Evolutionary conservation across 2,329 filamentous ascomycete species (phyloP), one percentile per base, ranked within the genome.

Genomic region (Zarea fungicola): DNA sequence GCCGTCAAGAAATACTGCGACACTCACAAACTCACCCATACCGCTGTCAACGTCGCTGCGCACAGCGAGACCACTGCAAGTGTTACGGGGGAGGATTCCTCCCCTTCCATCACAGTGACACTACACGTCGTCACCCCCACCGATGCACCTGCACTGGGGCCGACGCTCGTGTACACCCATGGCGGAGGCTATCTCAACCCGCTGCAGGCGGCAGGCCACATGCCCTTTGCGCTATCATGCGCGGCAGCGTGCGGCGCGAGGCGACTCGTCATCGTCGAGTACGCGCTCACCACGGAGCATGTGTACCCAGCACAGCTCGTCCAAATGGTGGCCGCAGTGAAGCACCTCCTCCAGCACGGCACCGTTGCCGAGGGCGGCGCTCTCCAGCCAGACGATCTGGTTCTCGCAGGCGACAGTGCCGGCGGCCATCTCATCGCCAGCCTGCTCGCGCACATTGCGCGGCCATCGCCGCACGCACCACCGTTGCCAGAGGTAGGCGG

Each of bases 181-280:
- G 41, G 41, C 9, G 41, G 41, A 18, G 41, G 41, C 19, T 43
- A 43, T 6, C 28, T 43, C 14, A 43, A 43, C 5, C 41, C 41
- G 6, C 14, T 43, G n/a, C 41, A 43, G 8, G 41, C 41, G 16
- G 28, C 41, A 1, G 41, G 41, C 41, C 41, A 43, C n/a, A 43
- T 43, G 41, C 41, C 41, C 2, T 34, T 43, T 6, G 41, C 41
- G 8, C n/a, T 43, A 16, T 21, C 18, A 6, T 43, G 41, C 9
- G 41, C 41, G 1, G 19, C 28, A 7, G 16, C 41, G 19, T 43
- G 41, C 22, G 21, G 19, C 21, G 41, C 41, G 18, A 32, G 19
- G 3, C 41, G 41, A 13, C 13, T 43, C 41, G 21, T 43, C 8
- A 11, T 43, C 11, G 5, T 43, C 3, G 41, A 43, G 29, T 43